Evolutionary conservation across 2,329 filamentous ascomycete genomes (phyloP).

Genomic region (Trichophyton mentagrophytes): DNA sequence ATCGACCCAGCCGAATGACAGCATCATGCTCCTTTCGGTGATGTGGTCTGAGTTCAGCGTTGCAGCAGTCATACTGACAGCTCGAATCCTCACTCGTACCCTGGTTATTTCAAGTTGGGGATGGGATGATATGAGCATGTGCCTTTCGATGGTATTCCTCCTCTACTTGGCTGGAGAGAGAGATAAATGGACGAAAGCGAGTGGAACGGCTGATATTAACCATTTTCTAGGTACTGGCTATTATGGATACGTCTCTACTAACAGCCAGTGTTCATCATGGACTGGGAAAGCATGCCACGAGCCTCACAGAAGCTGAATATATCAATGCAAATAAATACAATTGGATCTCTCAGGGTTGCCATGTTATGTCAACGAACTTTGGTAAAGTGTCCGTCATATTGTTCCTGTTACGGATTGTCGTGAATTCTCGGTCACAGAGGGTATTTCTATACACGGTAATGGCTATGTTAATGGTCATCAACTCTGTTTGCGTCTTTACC

Average conservation of each 20-base stretch:
- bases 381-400: conserved; percentile 11
- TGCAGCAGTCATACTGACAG: conserved; percentile 7
- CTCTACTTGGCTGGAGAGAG: not conserved
- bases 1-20: not conserved
- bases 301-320: conserved; percentile 3
- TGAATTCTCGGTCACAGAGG: conserved; percentile 6
- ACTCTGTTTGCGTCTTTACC: conserved; percentile 6
- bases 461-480: conserved; percentile 8
- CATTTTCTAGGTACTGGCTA: conserved; percentile 5
- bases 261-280: conserved; percentile 8
- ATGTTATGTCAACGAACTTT: conserved; percentile 12
- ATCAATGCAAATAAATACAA: conserved; percentile 12
- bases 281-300: conserved; percentile 8
- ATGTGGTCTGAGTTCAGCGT: conserved; percentile 10
- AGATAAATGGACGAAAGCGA: too few species aligned
- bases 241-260: conserved; percentile 3
- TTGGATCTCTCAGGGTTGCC: conserved; percentile 10
- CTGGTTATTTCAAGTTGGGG: conserved; percentile 8
- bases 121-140: conserved; percentile 11
- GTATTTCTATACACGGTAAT: conserved; percentile 6
- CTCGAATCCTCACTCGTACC: conserved; percentile 8
- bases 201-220: not conserved
- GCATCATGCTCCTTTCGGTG: not conserved
- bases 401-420: conserved; percentile 11
- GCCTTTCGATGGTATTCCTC: conserved; percentile 10